Evolutionary conservation across 2,329 filamentous ascomycete species (phyloP), one percentile per base, ranked within the genome.

Genomic region (Penicillium corylophilum): DNA sequence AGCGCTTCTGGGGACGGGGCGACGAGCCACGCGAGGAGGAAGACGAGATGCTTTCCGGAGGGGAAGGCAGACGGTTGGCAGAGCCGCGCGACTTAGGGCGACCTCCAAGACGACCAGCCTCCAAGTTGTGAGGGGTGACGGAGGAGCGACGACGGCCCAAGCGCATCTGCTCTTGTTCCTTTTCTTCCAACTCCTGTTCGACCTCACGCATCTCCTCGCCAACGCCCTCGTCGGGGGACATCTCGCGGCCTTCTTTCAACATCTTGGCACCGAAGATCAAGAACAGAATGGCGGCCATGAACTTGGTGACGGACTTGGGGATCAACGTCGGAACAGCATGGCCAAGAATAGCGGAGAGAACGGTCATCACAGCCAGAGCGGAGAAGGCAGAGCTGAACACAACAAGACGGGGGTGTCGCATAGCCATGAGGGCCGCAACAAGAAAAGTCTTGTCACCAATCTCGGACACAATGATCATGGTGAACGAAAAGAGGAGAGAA

Each of bases 391-490:
- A 91, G 2, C 90, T 89, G 75, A 99, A 99, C 55, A 99, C 94
- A 12, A 97, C 82, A 58, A 96, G 78, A 46, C 94, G 87, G 56
- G 94, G 88, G 66, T 99, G 93, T 70, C 96, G 94, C 94, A 99
- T 99, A 12, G 94, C 94, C 94, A 99, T 99, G 16, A 99, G 83
- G 7, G 92, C 93, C 6, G 94, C 94, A 20, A 99, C 90, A 39
- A 99, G 81, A 78, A 99, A 99, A 0, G 94, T 99, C 77, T 99
- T 99, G 82, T 99, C 94, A 57, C 94, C 94, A 64, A 99, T 85
- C 71, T 99, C 94, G 42, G 93, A 96, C 64, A 97, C 88, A 56
- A 97, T 78, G 64, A 99, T 99, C 94, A 97, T 99, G 51, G 92
- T 93, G 54, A 96, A 85, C 15, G 94, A 95, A 28, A 97, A 85